A percentile compares a stretch with the other conserved stretches of the same genome.
Conservation (phyloP, 768 basidiomycete genomes). For the Antrodiella citrinella region DNA sequence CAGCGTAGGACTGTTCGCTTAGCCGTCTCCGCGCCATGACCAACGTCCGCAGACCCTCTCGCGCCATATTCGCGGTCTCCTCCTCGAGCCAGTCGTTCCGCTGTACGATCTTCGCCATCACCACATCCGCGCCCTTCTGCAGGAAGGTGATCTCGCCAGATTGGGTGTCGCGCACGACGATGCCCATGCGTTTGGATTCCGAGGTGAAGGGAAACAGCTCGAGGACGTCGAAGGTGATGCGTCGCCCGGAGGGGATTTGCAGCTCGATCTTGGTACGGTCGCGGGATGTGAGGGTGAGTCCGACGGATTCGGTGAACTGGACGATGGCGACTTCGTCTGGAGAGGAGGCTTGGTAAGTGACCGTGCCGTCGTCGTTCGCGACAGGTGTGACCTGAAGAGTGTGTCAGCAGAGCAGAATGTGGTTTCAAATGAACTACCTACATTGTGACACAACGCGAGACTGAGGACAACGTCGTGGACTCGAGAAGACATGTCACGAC, state of each 20-base stretch:
- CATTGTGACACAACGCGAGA: conserved; percentile 94
- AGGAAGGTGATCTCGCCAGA: conserved; percentile 80
- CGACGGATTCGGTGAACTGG: conserved; percentile 93
- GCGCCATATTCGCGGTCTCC: conserved; percentile 96
- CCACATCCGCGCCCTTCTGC: conserved; percentile 98
- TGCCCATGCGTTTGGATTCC: conserved; percentile 98
- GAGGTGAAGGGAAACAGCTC: conserved; percentile 98
- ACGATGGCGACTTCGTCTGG: conserved; percentile 99
- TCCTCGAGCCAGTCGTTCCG: conserved; percentile 99
- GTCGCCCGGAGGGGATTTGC: conserved; percentile 56
- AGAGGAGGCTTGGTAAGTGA: conserved; percentile 97
- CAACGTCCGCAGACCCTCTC: conserved; percentile 90
- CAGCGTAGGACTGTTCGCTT: conserved; percentile 55
- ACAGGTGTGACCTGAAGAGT: conserved; percentile 82
- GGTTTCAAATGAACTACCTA: conserved; percentile 27
- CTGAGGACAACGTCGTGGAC: conserved; percentile 90
- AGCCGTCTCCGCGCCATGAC: conserved; percentile 85
- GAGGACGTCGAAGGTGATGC: conserved; percentile 64
- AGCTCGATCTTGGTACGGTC: conserved; percentile 89
- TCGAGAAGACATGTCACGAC: conserved; percentile 91
- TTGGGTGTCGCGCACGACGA: conserved; percentile 76
- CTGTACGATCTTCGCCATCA: conserved; percentile 92
- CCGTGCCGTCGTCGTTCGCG: conserved; percentile 84
- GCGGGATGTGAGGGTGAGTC: conserved; percentile 79
- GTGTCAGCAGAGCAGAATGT: neutral